Evolutionary conservation across 345 rosid species (phyloP).

Genomic region (Erysimum cheiranthoides): DNA sequence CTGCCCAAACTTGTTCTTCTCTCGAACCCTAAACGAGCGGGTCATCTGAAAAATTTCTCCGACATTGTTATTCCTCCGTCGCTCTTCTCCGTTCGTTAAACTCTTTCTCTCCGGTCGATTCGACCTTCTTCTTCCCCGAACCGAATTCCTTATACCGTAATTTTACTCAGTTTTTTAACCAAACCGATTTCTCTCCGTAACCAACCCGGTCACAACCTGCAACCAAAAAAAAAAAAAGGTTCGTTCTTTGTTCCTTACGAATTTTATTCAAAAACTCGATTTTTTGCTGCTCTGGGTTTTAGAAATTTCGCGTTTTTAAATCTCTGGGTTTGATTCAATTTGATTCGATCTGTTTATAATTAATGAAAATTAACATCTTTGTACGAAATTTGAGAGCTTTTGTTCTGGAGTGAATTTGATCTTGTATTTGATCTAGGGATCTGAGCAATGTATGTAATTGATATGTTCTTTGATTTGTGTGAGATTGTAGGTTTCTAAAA

Average conservation of each 20-base stretch:
- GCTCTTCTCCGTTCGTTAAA: no score
- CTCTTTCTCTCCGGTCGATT: constrained; percentile 31
- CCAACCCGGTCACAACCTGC: constrained; percentile 47
- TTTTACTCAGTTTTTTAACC: constrained; percentile 28
- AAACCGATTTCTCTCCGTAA: constrained; percentile 44
- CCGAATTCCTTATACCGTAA: constrained; percentile 45
- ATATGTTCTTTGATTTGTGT: not conserved
- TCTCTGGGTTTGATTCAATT: not conserved
- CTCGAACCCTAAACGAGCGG: constrained; percentile 49
- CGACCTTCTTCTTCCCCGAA: constrained; percentile 29
- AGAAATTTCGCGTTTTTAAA: not conserved
- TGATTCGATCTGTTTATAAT: constrained; percentile 3
- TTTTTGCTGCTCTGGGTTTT: constrained; percentile 27
- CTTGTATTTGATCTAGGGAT: constrained; percentile 26
- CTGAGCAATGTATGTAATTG: constrained; percentile 25
- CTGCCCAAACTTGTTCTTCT: constrained; percentile 39
- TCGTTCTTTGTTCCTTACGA: constrained; percentile 28
- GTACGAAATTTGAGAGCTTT: not conserved
- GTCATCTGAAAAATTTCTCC: constrained; percentile 32
- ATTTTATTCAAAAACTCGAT: not conserved
- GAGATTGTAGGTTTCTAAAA: constrained; percentile 4
- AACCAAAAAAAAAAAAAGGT: constrained; percentile 44
- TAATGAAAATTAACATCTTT: not conserved
- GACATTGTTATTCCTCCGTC: constrained; percentile 39
- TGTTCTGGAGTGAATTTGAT: constrained; percentile 4